Evolutionary conservation across 2,329 filamentous ascomycete genomes (phyloP), one percentile per base, ranked within the genome.

Genomic region (Metarhizium humberi): DNA sequence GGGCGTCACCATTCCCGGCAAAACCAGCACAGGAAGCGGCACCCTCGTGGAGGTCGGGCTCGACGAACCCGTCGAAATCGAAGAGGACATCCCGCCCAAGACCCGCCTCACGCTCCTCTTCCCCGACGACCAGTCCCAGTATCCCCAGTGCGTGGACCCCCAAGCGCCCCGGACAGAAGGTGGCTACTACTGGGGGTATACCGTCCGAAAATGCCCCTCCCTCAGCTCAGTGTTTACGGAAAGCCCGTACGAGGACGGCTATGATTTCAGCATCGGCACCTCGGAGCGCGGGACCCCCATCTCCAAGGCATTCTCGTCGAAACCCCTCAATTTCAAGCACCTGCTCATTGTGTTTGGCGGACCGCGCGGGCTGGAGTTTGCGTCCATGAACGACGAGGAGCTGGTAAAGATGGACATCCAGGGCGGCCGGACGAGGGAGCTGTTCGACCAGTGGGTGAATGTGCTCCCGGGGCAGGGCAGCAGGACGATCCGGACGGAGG

Each of bases 121-220:
- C 61, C 72, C 79, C 16, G 69, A 76, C 16, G 68, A 78, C 54
- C 69, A 75, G 54, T 71, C 74, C 18, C 64, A 71, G 51, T 68
- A 67, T 57, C 59, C 81, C 1, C 78, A 84, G 54, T 80, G 85
- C 16, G 85, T 92, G 3, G 77, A 85, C 40, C 87, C 89, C 0
- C 75, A 80, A 30, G 73, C 78, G 3, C 90, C 90, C 1, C 80
- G 90, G 56, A 86, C 87, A 53, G 83, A 91, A 59, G 81, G 76
- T 1, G 90, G 90, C 0, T 94, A 90, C 70, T 95, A 92, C 72
- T 95, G 90, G 90, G 90, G 90, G 49, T 95, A 87, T 69, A 78
- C 75, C 8, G 82, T 91, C 3, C 81, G 90, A 30, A 81, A 78
- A 58, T 85, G 85, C 40, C 64, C 70, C 4, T 85, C 81, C 3